Evolutionary conservation across 2,329 filamentous ascomycete genomes (phyloP).

Genomic region (Cercospora zeina): DNA sequence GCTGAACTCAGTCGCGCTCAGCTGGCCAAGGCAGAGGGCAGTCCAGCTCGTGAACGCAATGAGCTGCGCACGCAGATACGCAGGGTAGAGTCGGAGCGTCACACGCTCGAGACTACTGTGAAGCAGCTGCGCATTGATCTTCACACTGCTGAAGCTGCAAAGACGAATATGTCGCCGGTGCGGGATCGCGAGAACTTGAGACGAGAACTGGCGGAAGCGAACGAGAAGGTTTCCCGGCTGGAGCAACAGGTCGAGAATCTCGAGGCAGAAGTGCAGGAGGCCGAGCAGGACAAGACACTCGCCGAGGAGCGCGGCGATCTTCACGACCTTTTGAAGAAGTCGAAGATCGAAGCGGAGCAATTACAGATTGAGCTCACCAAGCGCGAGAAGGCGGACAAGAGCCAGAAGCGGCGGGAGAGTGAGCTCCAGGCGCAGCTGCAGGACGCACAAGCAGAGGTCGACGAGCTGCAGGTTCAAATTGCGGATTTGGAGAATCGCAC

Average conservation of each 20-base stretch:
- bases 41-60: slow-evolving; percentile 41
- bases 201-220: slow-evolving; percentile 40
- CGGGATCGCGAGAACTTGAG: slow-evolving; percentile 41
- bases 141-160: slow-evolving; percentile 33
- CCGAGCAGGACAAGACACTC: slow-evolving; percentile 53
- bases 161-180: slow-evolving; percentile 36
- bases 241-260: slow-evolving; percentile 58
- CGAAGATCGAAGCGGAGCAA: slow-evolving; percentile 54
- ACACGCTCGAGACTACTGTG: slow-evolving; percentile 40
- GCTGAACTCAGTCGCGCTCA: slow-evolving; percentile 39
- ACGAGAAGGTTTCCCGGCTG: slow-evolving; percentile 44
- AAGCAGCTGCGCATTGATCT: slow-evolving; percentile 42
- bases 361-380: slow-evolving; percentile 72
- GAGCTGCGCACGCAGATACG: slow-evolving; percentile 38
- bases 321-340: slow-evolving; percentile 61
- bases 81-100: slow-evolving; percentile 37
- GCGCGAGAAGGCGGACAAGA: slow-evolving; percentile 65
- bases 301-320: slow-evolving; percentile 61
- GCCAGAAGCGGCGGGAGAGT: slow-evolving; percentile 57
- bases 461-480: slow-evolving; percentile 59
- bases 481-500: slow-evolving; percentile 43
- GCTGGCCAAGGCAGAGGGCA: slow-evolving; percentile 43
- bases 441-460: slow-evolving; percentile 48
- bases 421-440: slow-evolving; percentile 68
- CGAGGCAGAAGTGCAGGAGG: slow-evolving; percentile 59